Conservation (phyloP, 176 grass and related monocot species). For the Cenchrus fungigraminus region DNA sequence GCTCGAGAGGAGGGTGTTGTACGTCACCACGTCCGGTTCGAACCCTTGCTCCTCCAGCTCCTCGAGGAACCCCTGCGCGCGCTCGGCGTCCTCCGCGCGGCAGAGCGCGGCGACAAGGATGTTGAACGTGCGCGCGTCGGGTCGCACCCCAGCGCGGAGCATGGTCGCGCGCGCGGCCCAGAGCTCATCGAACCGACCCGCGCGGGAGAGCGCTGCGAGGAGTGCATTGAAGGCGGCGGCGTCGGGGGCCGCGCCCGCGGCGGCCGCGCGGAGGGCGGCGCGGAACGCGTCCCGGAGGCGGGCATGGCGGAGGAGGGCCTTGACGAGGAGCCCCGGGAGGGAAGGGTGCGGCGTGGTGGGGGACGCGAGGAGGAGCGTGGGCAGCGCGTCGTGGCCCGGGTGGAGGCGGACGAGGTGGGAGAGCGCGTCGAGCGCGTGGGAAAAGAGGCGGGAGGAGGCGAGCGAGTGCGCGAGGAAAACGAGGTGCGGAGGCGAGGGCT, state of each 20-base stretch:
- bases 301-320: conserved; percentile 54
- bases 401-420: conserved; percentile 62
- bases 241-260: conserved; percentile 54
- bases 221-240: conserved; percentile 69
- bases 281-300: conserved; percentile 56
- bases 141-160: conserved; percentile 44
- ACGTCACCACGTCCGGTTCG: conserved; percentile 86
- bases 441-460: conserved; percentile 58
- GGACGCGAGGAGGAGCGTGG: conserved; percentile 45
- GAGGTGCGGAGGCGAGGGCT: conserved; percentile 57
- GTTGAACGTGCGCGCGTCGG: conserved; percentile 81
- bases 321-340: conserved; percentile 69
- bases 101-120: conserved; percentile 79
- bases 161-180: conserved; percentile 67
- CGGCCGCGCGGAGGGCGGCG: conserved; percentile 50
- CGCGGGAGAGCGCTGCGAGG: conserved; percentile 55
- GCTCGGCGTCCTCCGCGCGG: conserved; percentile 55
- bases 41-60: conserved; percentile 90
- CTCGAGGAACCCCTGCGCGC: conserved; percentile 73
- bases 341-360: conserved; percentile 49
- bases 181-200: conserved; percentile 47
- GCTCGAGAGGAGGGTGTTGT: conserved; percentile 76
- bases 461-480: conserved; percentile 72
- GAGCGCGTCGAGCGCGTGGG: conserved; percentile 63
- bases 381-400: conserved; percentile 58